phyloP scores from a whole-genome alignment of 139 green algal genomes.

The Picochlorum costavermella region DNA sequence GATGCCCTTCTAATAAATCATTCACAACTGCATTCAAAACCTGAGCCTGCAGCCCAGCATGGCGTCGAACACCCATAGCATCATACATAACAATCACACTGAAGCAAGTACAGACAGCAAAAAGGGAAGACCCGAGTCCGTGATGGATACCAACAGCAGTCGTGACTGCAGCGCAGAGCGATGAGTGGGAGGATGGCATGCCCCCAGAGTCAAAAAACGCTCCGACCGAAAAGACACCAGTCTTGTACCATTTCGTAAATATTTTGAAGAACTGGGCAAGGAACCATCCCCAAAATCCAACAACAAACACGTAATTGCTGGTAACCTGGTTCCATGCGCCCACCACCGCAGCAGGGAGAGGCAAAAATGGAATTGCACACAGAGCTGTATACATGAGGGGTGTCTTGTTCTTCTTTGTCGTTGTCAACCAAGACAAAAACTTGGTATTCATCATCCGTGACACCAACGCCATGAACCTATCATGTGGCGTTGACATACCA shows the following conservation, averaged over 20 bases:
- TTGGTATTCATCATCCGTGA: not conserved
- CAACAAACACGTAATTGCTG: constrained; percentile 74
- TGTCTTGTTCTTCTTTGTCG: not conserved
- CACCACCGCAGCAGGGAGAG: too few species aligned
- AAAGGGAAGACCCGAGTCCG: constrained; percentile 73
- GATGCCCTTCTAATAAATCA: constrained; percentile 65
- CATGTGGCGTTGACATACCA: too few species aligned
- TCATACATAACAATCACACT: constrained; percentile 98
- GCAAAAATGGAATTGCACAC: not conserved
- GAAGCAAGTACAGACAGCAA: constrained; percentile 82
- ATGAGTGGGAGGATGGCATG: constrained; percentile 96
- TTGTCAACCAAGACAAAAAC: not conserved
- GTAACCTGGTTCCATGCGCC: constrained; percentile 9
- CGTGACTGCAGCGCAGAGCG: constrained; percentile 78
- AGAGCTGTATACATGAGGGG: not conserved
- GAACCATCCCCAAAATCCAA: constrained; percentile 85
- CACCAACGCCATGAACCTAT: not conserved
- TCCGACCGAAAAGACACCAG: constrained; percentile 66
- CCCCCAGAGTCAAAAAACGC: constrained; percentile 82
- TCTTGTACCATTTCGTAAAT: constrained; percentile 77
- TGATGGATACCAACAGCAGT: constrained; percentile 78
- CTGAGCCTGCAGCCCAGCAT: constrained; percentile 86
- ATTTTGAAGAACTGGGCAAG: constrained; percentile 82
- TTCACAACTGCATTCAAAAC: constrained; percentile 85
- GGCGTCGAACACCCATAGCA: constrained; percentile 83